Percentiles rank a stretch among this genome's conserved stretches.
phyloP scores from a whole-genome alignment of 345 rosid genomes.

The Rhizophora apiculata region DNA sequence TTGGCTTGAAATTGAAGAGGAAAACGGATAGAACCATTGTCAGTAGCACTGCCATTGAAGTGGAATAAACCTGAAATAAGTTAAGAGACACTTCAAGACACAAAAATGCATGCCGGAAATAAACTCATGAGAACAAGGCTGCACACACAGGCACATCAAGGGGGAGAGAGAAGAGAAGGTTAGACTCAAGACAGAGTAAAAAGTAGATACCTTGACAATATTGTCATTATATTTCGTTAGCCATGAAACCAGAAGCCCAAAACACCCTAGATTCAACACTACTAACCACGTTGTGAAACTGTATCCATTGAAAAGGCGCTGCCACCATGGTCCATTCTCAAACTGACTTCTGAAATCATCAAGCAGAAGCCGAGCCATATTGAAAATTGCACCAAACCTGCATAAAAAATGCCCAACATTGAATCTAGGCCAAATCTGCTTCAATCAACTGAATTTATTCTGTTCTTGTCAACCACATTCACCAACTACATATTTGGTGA shows the following conservation, averaged over 20 bases:
- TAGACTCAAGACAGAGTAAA: background rate
- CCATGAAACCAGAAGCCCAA: slow-evolving; percentile 85
- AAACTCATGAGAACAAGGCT: too few relatives aligned
- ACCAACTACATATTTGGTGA: too few relatives aligned
- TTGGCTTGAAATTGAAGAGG: slow-evolving; percentile 70
- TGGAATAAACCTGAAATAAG: slow-evolving; percentile 63
- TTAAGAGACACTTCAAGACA: too few relatives aligned
- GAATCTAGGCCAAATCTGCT: background rate
- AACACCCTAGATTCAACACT: slow-evolving; percentile 74
- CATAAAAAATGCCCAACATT: background rate
- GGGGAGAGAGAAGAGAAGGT: background rate
- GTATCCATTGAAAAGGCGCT: slow-evolving; percentile 74
- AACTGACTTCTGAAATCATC: slow-evolving; percentile 90
- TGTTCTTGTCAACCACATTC: background rate
- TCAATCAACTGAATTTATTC: background rate
- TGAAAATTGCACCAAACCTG: slow-evolving; percentile 88
- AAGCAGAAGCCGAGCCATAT: slow-evolving; percentile 64
- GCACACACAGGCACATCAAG: too few relatives aligned
- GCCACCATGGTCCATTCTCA: slow-evolving; percentile 96
- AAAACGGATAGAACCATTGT: slow-evolving; percentile 68
- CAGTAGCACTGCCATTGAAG: slow-evolving; percentile 91
- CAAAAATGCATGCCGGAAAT: too few relatives aligned
- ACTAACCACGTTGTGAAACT: slow-evolving; percentile 80
- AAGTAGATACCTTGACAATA: slow-evolving; percentile 69
- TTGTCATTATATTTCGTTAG: slow-evolving; percentile 92